Evolutionary conservation across 2,329 filamentous ascomycete genomes (phyloP).

Genomic region (Diaporthe nobilis): DNA sequence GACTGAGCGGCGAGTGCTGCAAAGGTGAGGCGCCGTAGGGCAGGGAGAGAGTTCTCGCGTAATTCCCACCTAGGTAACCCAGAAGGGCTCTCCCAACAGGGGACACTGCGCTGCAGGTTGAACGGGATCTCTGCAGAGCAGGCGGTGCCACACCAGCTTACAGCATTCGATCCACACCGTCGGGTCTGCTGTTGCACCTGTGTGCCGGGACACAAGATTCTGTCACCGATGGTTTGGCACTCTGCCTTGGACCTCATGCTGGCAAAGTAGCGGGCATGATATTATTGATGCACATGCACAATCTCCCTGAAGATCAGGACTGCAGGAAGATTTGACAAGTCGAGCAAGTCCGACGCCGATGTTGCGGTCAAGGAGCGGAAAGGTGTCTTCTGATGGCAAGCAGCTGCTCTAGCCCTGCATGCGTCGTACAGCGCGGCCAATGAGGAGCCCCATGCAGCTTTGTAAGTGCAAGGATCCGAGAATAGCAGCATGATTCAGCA

Average conservation of each 20-base stretch:
- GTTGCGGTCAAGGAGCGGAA: slow-evolving; percentile 37
- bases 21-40: slow-evolving; percentile 30
- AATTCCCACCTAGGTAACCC: slow-evolving; percentile 2
- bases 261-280: slow-evolving; percentile 35
- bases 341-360: slow-evolving; percentile 4
- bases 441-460: slow-evolving; percentile 27
- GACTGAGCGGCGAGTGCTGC: slow-evolving; percentile 37
- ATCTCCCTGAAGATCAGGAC: slow-evolving; percentile 16
- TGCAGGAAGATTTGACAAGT: slow-evolving; percentile 15
- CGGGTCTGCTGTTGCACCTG: slow-evolving; percentile 30
- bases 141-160: slow-evolving; percentile 39
- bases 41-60: slow-evolving; percentile 23
- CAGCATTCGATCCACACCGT: slow-evolving; percentile 30
- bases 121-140: slow-evolving; percentile 28
- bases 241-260: slow-evolving; percentile 1
- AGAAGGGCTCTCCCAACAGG: slow-evolving; percentile 7
- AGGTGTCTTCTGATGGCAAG: slow-evolving; percentile 32
- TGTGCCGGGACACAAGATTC: slow-evolving; percentile 9
- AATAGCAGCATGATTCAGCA: slow-evolving; percentile 42
- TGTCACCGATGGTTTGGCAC: slow-evolving; percentile 39
- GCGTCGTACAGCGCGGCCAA: slow-evolving; percentile 24
- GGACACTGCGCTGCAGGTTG: not conserved
- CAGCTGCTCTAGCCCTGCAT: slow-evolving; percentile 22
- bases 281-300: slow-evolving; percentile 20
- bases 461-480: slow-evolving; percentile 38